These are phyloP conservation scores for Roridomyces roridus DNA, from an alignment of 768 basidiomycete species.

Conservation along the genomic window DNA sequence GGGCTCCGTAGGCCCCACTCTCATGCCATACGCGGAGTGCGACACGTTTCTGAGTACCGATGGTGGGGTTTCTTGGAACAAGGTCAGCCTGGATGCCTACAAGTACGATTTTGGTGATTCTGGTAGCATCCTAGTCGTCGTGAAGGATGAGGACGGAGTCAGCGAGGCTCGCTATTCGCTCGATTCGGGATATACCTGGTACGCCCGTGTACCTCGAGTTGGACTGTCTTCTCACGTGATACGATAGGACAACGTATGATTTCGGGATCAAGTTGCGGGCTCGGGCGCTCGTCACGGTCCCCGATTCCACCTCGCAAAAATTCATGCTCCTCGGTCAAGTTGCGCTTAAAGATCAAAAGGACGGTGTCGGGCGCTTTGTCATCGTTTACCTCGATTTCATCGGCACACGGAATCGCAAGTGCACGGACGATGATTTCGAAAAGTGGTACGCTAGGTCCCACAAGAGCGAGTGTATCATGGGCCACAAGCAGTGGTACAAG, in stretches of 20 bases:
- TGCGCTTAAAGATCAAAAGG: constrained; percentile 59
- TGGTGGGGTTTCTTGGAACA: constrained; percentile 86
- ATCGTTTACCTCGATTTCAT: constrained; percentile 87
- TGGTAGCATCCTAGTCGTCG: constrained; percentile 78
- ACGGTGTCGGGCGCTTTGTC: constrained; percentile 65
- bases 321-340: constrained; percentile 89
- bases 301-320: constrained; percentile 96
- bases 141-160: constrained; percentile 85
- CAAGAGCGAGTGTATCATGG: constrained; percentile 87
- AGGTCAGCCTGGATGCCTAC: constrained; percentile 76
- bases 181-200: constrained; percentile 88
- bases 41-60: constrained; percentile 95
- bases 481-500: constrained; percentile 96
- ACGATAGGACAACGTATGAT: constrained; percentile 68
- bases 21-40: constrained; percentile 81
- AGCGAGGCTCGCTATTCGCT: constrained; percentile 77
- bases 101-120: constrained; percentile 97
- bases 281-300: constrained; percentile 82
- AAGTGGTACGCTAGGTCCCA: constrained; percentile 81
- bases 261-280: constrained; percentile 77
- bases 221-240: no score
- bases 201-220: constrained; percentile 36
- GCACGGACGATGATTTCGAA: constrained; percentile 77
- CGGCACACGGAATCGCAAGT: constrained; percentile 69
- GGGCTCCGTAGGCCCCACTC: constrained; percentile 76